These are phyloP conservation scores for Fragosphaeria purpurea DNA, from an alignment of 2,329 filamentous ascomycete genomes.

Conservation along the genomic window DNA sequence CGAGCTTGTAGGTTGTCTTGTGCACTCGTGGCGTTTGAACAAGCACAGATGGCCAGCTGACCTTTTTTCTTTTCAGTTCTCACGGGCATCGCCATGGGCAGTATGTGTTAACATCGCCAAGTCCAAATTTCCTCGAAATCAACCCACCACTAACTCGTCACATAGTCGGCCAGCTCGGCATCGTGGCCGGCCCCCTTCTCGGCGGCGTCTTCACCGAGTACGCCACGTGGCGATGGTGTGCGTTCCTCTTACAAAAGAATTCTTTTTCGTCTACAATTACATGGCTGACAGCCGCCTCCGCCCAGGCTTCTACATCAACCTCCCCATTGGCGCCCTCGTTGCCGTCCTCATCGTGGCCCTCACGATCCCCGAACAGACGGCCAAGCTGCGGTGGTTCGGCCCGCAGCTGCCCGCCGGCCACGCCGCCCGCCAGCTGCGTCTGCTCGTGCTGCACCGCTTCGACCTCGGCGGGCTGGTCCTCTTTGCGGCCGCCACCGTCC, in stretches of 20 bases:
- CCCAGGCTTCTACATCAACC: conserved; percentile 33
- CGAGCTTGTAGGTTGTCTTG: conserved; percentile 19
- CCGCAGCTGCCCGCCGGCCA: conserved; percentile 19
- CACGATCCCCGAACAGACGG: conserved; percentile 25
- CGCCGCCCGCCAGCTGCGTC: conserved; percentile 8
- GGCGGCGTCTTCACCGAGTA: conserved; percentile 30
- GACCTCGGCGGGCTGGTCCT: conserved; percentile 32
- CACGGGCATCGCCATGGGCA: conserved; percentile 15
- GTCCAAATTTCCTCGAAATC: too few relatives aligned
- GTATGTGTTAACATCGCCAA: too few relatives aligned
- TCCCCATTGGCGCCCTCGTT: conserved; percentile 30
- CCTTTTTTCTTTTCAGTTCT: conserved; percentile 1
- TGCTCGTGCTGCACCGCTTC: conserved; percentile 18
- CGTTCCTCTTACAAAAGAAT: too few relatives aligned
- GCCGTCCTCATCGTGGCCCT: conserved; percentile 21
- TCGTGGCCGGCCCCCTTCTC: conserved; percentile 35
- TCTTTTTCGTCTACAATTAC: too few relatives aligned
- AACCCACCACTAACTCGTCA: not conserved
- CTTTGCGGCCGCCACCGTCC: conserved; percentile 29
- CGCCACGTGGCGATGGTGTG: conserved; percentile 34
- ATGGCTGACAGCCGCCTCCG: too few relatives aligned
- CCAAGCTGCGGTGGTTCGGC: conserved; percentile 19
- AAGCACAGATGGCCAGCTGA: too few relatives aligned
- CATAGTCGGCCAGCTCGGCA: conserved; percentile 29
- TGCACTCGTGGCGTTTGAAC: too few relatives aligned